Base-by-base conservation (phyloP, 495 filamentous ascomycete species). In the Penicillium goetzii region DNA sequence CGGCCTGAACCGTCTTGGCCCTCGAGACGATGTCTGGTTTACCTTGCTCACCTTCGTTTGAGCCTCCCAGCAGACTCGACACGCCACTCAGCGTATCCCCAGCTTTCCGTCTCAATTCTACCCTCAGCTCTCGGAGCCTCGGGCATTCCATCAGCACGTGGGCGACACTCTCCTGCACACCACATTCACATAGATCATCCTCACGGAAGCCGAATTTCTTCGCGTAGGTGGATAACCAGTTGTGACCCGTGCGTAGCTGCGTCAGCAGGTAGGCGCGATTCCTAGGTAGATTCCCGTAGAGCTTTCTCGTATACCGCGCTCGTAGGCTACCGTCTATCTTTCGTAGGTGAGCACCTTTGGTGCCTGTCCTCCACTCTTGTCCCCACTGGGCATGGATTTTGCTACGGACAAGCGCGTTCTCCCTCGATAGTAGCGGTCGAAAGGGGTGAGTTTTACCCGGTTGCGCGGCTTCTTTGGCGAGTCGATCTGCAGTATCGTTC, bases 401-500 rank as follows among this genome's bases (percentile, higher is more conserved):
- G 2, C 40, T 36, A 0, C 57, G 51, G 7, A 68, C 45, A 15
- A 36, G 32, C n/a, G 59, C 64, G 0, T 41, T 68, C 45, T 66
- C 59, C 19, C 70, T 40, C 23, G 70, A 58, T 3, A 69, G 56
- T 4, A 70, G 33, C 4, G 62, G 62, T 10, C 56, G 57, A 56
- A 70, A 66, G 21, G 67, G 55, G 26, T 66, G 62, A 11, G 52
- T 54, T 64, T 69, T 62, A 26, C 67, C 63, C 10, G 58, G 67
- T 1, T 2, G 6, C 6, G 67, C 57, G 1, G 67, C 60, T 0
- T 65, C 56, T 23, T 62, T 65, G 4, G 62, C 56, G 4, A 65
- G 21, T 23, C 17, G 56, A 45, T 65, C 66, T 21, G 60, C 59
- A 19, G 62, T 25, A 26, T 68, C 56, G 38, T 68, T 68, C 17